A percentile compares a stretch with the other conserved stretches of the same genome.
Conservation (phyloP, 164 flowering plant genomes). For the Stephania yunnanensis region DNA sequence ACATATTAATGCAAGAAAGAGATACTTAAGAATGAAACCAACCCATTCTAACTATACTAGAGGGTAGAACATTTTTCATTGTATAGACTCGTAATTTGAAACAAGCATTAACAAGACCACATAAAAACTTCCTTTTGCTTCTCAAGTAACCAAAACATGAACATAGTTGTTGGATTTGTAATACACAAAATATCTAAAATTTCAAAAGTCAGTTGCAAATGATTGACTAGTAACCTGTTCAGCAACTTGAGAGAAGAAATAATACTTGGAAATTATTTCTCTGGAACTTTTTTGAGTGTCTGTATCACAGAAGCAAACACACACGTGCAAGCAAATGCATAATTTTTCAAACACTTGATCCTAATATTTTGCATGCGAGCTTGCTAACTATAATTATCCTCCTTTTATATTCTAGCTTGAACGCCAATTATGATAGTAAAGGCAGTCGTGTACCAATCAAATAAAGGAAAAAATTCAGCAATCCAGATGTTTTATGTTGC, state of each 20-base stretch:
- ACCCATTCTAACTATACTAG: background rate
- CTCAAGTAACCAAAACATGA: background rate
- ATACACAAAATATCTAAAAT: background rate
- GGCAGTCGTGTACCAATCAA: background rate
- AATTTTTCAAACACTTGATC: background rate
- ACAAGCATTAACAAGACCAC: background rate
- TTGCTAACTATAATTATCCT: background rate
- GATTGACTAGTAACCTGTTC: too few relatives aligned
- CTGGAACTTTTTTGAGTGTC: too few relatives aligned
- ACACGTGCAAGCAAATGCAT: background rate
- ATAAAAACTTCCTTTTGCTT: background rate
- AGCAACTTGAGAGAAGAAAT: too few relatives aligned
- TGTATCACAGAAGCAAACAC: background rate
- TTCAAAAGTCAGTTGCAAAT: too few relatives aligned
- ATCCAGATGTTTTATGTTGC: too few relatives aligned
- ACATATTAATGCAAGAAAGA: conserved; percentile 4
- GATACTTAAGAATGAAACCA: conserved; percentile 2
- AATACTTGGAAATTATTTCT: too few relatives aligned
- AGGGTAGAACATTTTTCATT: background rate
- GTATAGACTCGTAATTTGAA: background rate
- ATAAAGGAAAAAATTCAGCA: too few relatives aligned
- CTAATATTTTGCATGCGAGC: background rate
- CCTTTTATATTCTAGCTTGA: background rate
- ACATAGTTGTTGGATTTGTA: background rate
- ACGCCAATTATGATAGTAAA: background rate